Percentiles rank a stretch among this genome's conserved stretches.
Evolutionary conservation across 768 basidiomycete species (phyloP).

Genomic region (Serendipita indica): DNA sequence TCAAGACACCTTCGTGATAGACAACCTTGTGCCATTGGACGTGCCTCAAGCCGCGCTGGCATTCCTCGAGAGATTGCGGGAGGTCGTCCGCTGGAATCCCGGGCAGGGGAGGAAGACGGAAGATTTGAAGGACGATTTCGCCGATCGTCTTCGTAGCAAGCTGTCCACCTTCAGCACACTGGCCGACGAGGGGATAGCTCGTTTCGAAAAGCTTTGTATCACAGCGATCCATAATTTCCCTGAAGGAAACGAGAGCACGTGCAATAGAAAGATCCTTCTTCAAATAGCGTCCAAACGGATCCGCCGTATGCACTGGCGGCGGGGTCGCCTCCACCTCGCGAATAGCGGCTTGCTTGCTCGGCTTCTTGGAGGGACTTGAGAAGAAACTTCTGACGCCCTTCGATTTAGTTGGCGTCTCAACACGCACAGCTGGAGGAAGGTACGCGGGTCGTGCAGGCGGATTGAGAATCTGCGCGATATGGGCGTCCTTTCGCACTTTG

Average conservation of each 20-base stretch:
- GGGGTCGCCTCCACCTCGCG: constrained; percentile 22
- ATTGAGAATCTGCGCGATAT: constrained; percentile 41
- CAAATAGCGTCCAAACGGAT: constrained; percentile 71
- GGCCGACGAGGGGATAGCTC: constrained; percentile 65
- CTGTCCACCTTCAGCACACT: constrained; percentile 40
- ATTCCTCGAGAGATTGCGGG: constrained; percentile 88
- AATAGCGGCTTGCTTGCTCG: constrained; percentile 35
- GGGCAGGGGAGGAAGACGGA: constrained; percentile 79
- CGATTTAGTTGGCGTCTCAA: constrained; percentile 34
- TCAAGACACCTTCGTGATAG: constrained; percentile 83
- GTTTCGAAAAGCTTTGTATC: constrained; percentile 77
- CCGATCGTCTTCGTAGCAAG: constrained; percentile 60
- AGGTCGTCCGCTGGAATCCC: constrained; percentile 62
- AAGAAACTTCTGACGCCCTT: constrained; percentile 60
- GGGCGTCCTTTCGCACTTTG: constrained; percentile 74
- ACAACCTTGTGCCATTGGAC: constrained; percentile 90
- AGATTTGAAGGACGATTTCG: constrained; percentile 78
- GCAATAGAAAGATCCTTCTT: constrained; percentile 80
- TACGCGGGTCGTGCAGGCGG: constrained; percentile 25
- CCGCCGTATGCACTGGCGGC: constrained; percentile 17
- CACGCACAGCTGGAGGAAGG: constrained; percentile 25
- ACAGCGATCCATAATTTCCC: constrained; percentile 68
- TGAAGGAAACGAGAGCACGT: constrained; percentile 77
- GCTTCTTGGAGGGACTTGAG: constrained; percentile 51
- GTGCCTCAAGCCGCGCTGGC: constrained; percentile 71